Evolutionary conservation across 257 asterid genomes (phyloP), one percentile per base, ranked within the genome.

Genomic region (Asclepias syriaca): DNA sequence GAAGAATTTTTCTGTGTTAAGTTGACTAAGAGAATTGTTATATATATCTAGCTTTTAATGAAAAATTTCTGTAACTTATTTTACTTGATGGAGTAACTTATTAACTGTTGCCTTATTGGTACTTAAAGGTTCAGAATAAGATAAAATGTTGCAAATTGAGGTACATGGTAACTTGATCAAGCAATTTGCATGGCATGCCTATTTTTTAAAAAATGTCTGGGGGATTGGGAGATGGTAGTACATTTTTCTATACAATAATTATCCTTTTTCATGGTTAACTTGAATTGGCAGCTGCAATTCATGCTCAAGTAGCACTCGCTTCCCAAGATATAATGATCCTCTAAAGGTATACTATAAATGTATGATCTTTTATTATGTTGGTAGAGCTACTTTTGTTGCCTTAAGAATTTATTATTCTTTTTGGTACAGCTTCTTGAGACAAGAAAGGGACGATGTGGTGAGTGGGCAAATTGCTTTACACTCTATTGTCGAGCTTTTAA

Each of bases 381-480:
- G 10, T 22, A 12, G 64, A 56, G 55, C 66, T 77, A 65, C 65
- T 68, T 72, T 67, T 72, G 59, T 54, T 57, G 73, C 59, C 72
- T 18, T 21, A 74, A 66, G 78, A 71, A 71, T 22, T 72, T 75
- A 51, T 66, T 45, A 22, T 21, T 39, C 53, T 56, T 82, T 77
- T 67, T 65, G 74, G 3, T 80, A 83, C 96, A 94, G 98, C 97
- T 94, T 74, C 79, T 94, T 67, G 95, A 91, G 83, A 94, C 97
- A 65, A 89, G 95, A 82, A 88, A 80, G 79, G 98, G 98, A 53
- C 94, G 98, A 51, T 94, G 97, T 22, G 98, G 98, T 77, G 98
- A 94, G 87, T 94, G 97, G 97, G 98, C 97, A 74, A 94, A 94
- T 82, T 94, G 98, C 84, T 94, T 94, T 84, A 94, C 97, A 48